phyloP scores from a whole-genome alignment of 352 stramenopile species.

The Aphanomyces cochlioides region DNA sequence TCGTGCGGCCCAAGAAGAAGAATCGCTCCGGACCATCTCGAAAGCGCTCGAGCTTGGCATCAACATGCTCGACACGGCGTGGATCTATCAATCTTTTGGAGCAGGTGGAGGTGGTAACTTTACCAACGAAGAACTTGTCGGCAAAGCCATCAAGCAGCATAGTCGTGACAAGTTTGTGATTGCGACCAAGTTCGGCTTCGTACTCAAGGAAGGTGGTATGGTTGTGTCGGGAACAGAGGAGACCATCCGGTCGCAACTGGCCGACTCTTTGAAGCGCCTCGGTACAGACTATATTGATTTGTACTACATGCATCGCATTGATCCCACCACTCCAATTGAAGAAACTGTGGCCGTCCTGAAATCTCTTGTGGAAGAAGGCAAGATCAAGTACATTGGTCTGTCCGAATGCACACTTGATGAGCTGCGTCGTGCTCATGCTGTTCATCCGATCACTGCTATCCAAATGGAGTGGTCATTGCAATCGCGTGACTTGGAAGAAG shows the following conservation, averaged over 20 bases:
- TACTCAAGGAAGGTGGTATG: slow-evolving; percentile 34
- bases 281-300: slow-evolving; percentile 59
- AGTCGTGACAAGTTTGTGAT: slow-evolving; percentile 59
- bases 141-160: slow-evolving; percentile 50
- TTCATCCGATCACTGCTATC: slow-evolving; percentile 35
- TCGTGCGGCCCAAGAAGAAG: slow-evolving; percentile 6
- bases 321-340: slow-evolving; percentile 60
- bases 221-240: slow-evolving; percentile 43
- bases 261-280: slow-evolving; percentile 57
- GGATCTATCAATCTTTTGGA: slow-evolving; percentile 43
- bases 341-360: slow-evolving; percentile 47
- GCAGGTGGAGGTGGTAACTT: slow-evolving; percentile 44
- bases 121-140: slow-evolving; percentile 58
- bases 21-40: neutral
- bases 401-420: slow-evolving; percentile 30
- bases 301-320: slow-evolving; percentile 63
- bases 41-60: slow-evolving; percentile 40
- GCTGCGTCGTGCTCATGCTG: slow-evolving; percentile 32
- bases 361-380: slow-evolving; percentile 31
- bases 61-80: slow-evolving; percentile 70
- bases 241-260: slow-evolving; percentile 58
- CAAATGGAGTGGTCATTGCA: slow-evolving; percentile 34
- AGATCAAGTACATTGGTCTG: slow-evolving; percentile 35
- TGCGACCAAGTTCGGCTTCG: slow-evolving; percentile 65
- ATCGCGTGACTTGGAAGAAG: slow-evolving; percentile 28